These are phyloP conservation scores for Calonectria multiphialidica DNA, from an alignment of 2,329 filamentous ascomycete genomes.

Conservation along the genomic window DNA sequence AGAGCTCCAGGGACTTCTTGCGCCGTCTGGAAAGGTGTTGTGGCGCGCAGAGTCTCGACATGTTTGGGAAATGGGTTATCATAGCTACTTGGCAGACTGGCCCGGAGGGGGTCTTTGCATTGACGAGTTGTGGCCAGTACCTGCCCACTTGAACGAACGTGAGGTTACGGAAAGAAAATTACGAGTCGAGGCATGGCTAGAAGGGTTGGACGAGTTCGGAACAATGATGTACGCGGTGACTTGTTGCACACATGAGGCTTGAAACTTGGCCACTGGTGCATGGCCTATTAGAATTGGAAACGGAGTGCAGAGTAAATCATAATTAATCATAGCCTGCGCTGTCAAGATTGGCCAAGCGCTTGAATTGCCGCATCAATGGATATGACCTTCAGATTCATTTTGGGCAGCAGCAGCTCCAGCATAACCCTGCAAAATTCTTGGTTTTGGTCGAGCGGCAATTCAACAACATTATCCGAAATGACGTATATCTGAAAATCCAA, in stretches of 20 bases:
- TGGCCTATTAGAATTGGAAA: background rate
- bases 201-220: conserved; percentile 64
- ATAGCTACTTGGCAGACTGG: conserved; percentile 57
- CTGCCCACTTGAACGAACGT: conserved; percentile 45
- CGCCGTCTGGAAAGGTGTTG: conserved; percentile 54
- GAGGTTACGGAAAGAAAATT: conserved; percentile 46
- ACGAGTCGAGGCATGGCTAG: conserved; percentile 63
- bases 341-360: background rate
- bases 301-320: background rate
- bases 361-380: background rate
- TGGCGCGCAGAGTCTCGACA: conserved; percentile 55
- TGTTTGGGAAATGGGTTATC: conserved; percentile 59
- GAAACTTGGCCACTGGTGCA: conserved; percentile 4
- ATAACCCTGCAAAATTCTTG: background rate
- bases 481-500: conserved; percentile 57
- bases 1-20: conserved; percentile 59
- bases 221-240: conserved; percentile 65
- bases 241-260: conserved; percentile 56
- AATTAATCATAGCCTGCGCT: background rate
- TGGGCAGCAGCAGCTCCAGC: background rate
- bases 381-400: background rate
- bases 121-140: conserved; percentile 63
- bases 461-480: conserved; percentile 50
- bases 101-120: conserved; percentile 55
- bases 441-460: conserved; percentile 19